Base-by-base conservation (phyloP, 2,329 filamentous ascomycete species). In the Nemania sp. region DNA sequence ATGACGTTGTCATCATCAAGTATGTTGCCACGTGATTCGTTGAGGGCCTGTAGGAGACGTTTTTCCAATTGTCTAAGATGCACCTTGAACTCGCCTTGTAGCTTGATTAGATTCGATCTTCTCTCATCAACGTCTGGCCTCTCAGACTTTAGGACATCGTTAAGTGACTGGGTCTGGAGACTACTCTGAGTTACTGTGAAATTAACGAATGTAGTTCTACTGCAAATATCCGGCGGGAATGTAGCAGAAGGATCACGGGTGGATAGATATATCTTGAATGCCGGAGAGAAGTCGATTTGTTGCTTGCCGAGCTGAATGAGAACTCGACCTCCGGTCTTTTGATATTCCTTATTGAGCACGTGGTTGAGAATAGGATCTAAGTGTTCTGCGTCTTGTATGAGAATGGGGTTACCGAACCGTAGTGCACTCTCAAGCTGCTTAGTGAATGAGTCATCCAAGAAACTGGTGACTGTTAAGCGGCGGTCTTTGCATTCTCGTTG, bases 111-210 rank as follows among this genome's bases (percentile, higher is more conserved):
- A 79, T 99, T 98, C 41, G 94, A 97, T 65, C 96, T 90, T 72
- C 96, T 89, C 84, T 98, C 94, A 78, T 99, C 96, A 20, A 99
- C 94, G 81, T 99, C 96, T 3, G 97, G 96, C 64, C 97, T 90
- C 84, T 99, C 96, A 15, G 94, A 97, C 81, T 98, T 98, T 77
- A 99, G 88, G 38, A 98, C 96, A 71, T 99, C 94, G 74, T 98
- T 98, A 73, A 99, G 89, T 0, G 96, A 98, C 81, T 99, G 96
- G 1, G 96, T 98, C 82, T 97, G 96, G 77, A 99, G 86, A 85
- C 95, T 98, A 87, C 96, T 98, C 83, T 98, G 95, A 4, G 96
- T 99, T 70, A 99, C 95, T 0, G 97, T 98, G 75, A 99, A 99
- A 82, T 99, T 99, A 87, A 99, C 96, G 81, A 99, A 97, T 0